These are phyloP conservation scores for Vicia sativa DNA, from an alignment of 306 rosid genomes.

Conservation along the genomic window DNA sequence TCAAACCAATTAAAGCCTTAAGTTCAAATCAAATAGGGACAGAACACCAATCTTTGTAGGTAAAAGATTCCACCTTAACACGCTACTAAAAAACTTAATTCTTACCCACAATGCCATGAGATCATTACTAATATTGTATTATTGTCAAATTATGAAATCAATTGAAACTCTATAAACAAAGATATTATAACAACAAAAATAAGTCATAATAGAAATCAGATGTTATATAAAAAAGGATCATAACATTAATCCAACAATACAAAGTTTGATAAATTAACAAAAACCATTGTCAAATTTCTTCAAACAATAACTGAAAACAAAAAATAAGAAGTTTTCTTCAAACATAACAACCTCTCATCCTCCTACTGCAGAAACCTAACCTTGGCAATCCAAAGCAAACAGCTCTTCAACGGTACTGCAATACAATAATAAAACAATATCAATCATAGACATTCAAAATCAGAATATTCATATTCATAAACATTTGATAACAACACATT, in stretches of 20 bases:
- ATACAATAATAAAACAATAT: background rate
- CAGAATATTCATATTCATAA: background rate
- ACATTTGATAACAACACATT: no score
- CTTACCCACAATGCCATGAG: no score
- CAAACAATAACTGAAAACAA: background rate
- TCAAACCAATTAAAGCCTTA: no score
- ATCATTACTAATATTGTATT: no score
- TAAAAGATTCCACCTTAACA: no score
- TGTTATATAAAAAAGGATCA: background rate
- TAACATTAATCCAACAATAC: conserved; percentile 24
- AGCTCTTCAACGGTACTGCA: conserved; percentile 76
- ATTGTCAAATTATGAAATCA: no score
- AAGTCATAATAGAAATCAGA: no score
- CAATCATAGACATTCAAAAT: background rate
- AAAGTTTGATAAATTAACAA: conserved; percentile 34
- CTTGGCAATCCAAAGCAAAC: background rate
- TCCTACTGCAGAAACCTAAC: conserved; percentile 25
- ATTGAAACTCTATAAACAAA: no score
- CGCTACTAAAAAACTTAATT: no score
- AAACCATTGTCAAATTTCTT: conserved; percentile 35
- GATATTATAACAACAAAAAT: no score
- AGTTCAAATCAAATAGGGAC: no score
- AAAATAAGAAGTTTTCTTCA: conserved; percentile 17
- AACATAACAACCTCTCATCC: conserved; percentile 30
- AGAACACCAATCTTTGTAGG: no score